A percentile compares a stretch with the other conserved stretches of the same genome.
Evolutionary conservation across 345 rosid species (phyloP).

Genomic region (Erodium maritimum): DNA sequence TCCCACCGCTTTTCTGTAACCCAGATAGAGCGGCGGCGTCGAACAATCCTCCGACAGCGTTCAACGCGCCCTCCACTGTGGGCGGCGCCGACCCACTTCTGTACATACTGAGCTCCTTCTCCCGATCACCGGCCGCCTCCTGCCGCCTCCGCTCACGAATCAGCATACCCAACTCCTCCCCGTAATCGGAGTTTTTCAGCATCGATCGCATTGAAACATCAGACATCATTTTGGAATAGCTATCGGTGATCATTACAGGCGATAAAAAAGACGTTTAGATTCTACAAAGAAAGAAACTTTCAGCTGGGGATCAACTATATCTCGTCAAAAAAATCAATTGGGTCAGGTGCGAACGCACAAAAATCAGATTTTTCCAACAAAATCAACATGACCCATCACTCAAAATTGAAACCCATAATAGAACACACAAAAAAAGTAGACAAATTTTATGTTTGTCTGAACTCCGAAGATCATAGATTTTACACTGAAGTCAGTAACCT

Average conservation of each 20-base stretch:
- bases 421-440: not conserved
- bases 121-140: constrained; percentile 31
- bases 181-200: constrained; percentile 27
- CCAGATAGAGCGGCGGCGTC: constrained; percentile 22
- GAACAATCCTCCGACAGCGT: constrained; percentile 57
- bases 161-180: constrained; percentile 38
- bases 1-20: constrained; percentile 13
- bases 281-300: constrained; percentile 9
- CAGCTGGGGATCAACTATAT: constrained; percentile 13
- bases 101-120: constrained; percentile 51
- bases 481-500: not conserved
- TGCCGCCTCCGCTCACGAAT: constrained; percentile 31
- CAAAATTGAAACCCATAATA: not conserved
- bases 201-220: constrained; percentile 41
- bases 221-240: constrained; percentile 38
- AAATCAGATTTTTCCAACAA: constrained; percentile 8
- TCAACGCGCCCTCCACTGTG: constrained; percentile 71
- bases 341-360: constrained; percentile 6
- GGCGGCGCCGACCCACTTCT: constrained; percentile 97
- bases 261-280: constrained; percentile 1
- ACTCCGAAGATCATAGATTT: not conserved
- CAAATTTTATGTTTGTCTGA: not conserved
- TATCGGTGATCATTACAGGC: constrained; percentile 20
- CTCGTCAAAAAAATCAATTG: constrained; percentile 2
- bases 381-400: constrained; percentile 7